Base-by-base conservation (phyloP, 2,329 filamentous ascomycete species). In the Xylariaceae sp. region DNA sequence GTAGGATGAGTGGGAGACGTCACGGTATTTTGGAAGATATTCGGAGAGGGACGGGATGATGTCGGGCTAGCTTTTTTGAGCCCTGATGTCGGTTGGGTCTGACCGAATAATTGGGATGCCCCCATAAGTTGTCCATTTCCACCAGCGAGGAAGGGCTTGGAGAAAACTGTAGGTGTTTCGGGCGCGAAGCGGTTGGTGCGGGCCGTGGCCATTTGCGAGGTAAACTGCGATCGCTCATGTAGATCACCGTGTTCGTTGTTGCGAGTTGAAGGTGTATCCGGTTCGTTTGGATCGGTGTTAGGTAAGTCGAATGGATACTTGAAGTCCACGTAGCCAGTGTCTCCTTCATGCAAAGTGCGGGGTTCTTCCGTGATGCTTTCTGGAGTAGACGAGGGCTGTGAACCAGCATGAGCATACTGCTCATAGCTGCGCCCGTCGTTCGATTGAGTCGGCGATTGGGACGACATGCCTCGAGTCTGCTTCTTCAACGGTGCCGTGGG, bases 341-440 rank as follows among this genome's bases (percentile, higher is more conserved):
- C 82, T 39, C 79, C 77, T 26, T 78, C 77, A 6, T 76, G 69
- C 5, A 82, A 68, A 2, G 76, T 78, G 14, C 65, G 71, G 23
- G 64, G 67, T 12, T 70, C 68, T 49, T 66, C 65, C 12, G 47
- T 44, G 49, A 60, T 63, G 55, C 62, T 69, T 33, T 60, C 36
- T 28, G 66, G 65, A 23, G 66, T 69, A 57, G 72, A 69, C 45
- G 24, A 69, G 46, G 62, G 57, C 34, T 66, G 67, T 34, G 65
- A 65, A 19, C 57, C 64, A 34, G 66, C 58, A 9, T 69, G 60
- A 56, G 62, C 58, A 70, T 80, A 75, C 62, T 76, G 72, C 6
- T 79, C 78, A 63, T 86, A 86, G 69, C 84, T 83, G 33, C 83
- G 79, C 43, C 76, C 82, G 40, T 80, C 77, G 62, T 86, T 86